A percentile compares a stretch with the other conserved stretches of the same genome.
Conservation (phyloP, 495 filamentous ascomycete species). For the Aspergillus incahuasiensis region DNA sequence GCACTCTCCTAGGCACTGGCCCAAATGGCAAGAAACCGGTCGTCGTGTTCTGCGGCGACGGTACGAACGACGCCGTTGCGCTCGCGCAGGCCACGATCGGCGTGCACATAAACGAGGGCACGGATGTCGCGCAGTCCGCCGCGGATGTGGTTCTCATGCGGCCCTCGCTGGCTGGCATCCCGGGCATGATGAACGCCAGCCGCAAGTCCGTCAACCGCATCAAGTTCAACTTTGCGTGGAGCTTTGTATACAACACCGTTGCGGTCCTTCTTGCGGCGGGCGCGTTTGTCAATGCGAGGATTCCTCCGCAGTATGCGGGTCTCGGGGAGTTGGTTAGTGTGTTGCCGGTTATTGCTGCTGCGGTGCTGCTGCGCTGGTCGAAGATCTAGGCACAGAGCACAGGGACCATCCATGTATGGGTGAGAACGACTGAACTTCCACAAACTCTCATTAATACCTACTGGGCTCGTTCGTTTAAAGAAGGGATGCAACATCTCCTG, state of each 20-base stretch:
- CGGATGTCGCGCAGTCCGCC: conserved; percentile 61
- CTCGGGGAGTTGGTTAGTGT: conserved; percentile 77
- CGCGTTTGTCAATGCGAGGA: conserved; percentile 58
- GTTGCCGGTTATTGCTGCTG: conserved; percentile 63
- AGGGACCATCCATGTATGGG: too few relatives aligned
- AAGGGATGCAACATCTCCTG: too few relatives aligned
- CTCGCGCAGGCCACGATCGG: conserved; percentile 71
- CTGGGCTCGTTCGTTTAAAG: too few relatives aligned
- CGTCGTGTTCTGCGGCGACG: conserved; percentile 72
- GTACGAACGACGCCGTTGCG: conserved; percentile 75
- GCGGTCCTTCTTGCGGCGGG: conserved; percentile 68
- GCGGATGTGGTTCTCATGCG: conserved; percentile 67
- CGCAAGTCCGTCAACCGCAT: conserved; percentile 51
- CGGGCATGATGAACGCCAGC: conserved; percentile 58
- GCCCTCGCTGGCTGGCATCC: conserved; percentile 51
- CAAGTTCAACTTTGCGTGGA: conserved; percentile 70
- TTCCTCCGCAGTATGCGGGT: conserved; percentile 70
- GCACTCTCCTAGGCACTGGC: conserved; percentile 26
- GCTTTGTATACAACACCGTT: conserved; percentile 67
- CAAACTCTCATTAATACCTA: too few relatives aligned
- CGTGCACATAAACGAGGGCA: conserved; percentile 58
- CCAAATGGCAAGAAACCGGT: conserved; percentile 20
- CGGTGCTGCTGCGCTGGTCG: conserved; percentile 41
- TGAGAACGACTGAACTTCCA: too few relatives aligned
- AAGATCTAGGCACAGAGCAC: too few relatives aligned